Base-by-base conservation (phyloP, 495 filamentous ascomycete species). In the Lepraria neglecta region DNA sequence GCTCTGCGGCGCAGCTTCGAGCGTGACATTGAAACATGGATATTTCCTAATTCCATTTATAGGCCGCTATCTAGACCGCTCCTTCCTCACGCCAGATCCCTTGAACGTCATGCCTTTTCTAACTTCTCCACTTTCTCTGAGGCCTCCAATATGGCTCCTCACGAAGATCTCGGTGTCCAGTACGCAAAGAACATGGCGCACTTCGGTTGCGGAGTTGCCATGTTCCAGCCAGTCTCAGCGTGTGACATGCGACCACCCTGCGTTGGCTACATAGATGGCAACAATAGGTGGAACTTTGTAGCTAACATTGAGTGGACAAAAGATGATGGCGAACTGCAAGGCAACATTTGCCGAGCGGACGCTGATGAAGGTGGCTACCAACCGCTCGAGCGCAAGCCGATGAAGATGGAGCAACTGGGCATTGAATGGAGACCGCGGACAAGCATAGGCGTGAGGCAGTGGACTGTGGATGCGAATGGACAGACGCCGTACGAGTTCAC, bases 381-480 rank as follows among this genome's bases (percentile, higher is more conserved):
- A 31, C 59, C 38, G 5, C 50, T 61, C 21, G 59, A 61, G 30
- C 51, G 52, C 17, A 31, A 45, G 14, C 59, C 59, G 15, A 17
- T 55, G 30, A 61, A 56, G 28, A 45, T 63, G 43, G 61, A 52
- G n/a, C 28, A 63, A 27, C 14, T 63, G 14, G 42, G 33, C 24
- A 63, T 63, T 15, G 61, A 63, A 19, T 63, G 61, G 61, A 24
- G 61, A 19, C 61, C 61, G 24, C 38, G 54, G 21, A 63, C 61
- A 35, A 47, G 40, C 27, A 19, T 58, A 4, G 61, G 61, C 9
- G 53, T 63, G 14, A 58, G 61, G 38, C 40, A 63, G 33, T 63
- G 55, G 17, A 57, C 35, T 10, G 53, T 58, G 11, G 61, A 48
- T 35, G 61, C 27, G 21, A 58, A 58, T 21, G 61, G 51, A 24